phyloP scores from a whole-genome alignment of 257 asterid species.

The Jasminum sambac region DNA sequence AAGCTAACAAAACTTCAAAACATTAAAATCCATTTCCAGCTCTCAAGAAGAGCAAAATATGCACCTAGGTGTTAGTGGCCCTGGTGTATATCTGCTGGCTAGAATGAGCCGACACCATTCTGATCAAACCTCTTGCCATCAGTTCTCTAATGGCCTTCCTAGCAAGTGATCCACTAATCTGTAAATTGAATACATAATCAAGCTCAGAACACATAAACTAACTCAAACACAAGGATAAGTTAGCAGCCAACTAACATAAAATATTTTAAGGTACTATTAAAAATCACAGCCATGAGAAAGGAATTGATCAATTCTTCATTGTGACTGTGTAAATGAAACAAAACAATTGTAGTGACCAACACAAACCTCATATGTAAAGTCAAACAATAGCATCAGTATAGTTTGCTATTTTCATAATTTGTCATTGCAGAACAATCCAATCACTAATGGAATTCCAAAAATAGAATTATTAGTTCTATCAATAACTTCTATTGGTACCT shows the following conservation, averaged over 20 bases:
- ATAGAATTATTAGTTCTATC: not conserved
- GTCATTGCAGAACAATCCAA: not conserved
- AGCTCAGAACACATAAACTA: not conserved
- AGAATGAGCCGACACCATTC: conserved; percentile 77
- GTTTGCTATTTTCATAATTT: not conserved
- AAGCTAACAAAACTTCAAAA: conserved; percentile 6
- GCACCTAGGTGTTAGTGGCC: conserved; percentile 73
- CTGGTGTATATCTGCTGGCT: conserved; percentile 96
- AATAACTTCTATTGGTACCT: not conserved
- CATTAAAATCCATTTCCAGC: conserved; percentile 20
- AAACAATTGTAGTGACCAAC: not conserved
- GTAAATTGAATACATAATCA: conserved; percentile 9
- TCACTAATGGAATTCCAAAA: not conserved
- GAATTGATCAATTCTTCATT: not conserved
- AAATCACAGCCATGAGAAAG: not conserved
- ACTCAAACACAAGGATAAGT: not conserved
- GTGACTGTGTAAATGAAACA: not conserved
- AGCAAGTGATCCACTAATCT: conserved; percentile 87
- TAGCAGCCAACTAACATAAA: not conserved
- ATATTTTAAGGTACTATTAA: not conserved
- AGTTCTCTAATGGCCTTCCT: conserved; percentile 79
- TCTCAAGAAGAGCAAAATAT: conserved; percentile 7
- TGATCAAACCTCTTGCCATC: conserved; percentile 66
- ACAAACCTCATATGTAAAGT: not conserved
- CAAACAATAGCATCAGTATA: not conserved